Conservation (phyloP, 2,329 filamentous ascomycete genomes). For the Aspergillus clavatus region DNA sequence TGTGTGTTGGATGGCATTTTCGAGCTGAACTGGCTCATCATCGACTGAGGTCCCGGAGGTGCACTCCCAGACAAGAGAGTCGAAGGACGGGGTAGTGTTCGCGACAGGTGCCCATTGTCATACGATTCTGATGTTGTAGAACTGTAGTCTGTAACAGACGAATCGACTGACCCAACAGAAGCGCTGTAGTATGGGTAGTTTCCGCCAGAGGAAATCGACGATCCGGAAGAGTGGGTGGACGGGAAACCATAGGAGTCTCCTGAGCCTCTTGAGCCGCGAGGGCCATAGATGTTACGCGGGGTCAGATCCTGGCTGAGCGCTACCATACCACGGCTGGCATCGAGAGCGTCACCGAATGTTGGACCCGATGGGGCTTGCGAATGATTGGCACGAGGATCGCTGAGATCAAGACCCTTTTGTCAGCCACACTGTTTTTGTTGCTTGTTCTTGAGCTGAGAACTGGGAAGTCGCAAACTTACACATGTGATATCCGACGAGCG, state of each 20-base stretch:
- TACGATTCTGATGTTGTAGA: slow-evolving; percentile 79
- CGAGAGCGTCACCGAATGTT: slow-evolving; percentile 81
- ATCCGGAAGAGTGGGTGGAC: slow-evolving; percentile 82
- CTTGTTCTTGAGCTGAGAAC: background rate
- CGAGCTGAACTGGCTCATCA: slow-evolving; percentile 98
- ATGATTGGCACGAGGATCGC: slow-evolving; percentile 33
- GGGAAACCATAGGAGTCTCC: slow-evolving; percentile 90
- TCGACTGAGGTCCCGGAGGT: slow-evolving; percentile 83
- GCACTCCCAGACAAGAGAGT: slow-evolving; percentile 58
- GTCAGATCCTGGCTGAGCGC: slow-evolving; percentile 91
- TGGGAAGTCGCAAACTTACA: slow-evolving; percentile 55
- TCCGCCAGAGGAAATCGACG: slow-evolving; percentile 79
- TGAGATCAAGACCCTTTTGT: slow-evolving; percentile 15
- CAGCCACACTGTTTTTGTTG: slow-evolving; percentile 9
- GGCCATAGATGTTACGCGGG: slow-evolving; percentile 81
- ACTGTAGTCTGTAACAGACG: slow-evolving; percentile 87
- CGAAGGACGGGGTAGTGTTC: slow-evolving; percentile 76
- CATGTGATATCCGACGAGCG: slow-evolving; percentile 70
- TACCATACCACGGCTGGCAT: slow-evolving; percentile 90
- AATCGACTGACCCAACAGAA: slow-evolving; percentile 64
- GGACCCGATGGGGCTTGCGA: slow-evolving; percentile 53
- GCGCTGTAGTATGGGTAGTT: slow-evolving; percentile 83
- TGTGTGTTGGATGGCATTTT: slow-evolving; percentile 93
- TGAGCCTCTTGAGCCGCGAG: slow-evolving; percentile 62
- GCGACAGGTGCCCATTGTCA: slow-evolving; percentile 65